phyloP scores from a whole-genome alignment of 202 grass and related monocot genomes.

The Panicum virgatum region DNA sequence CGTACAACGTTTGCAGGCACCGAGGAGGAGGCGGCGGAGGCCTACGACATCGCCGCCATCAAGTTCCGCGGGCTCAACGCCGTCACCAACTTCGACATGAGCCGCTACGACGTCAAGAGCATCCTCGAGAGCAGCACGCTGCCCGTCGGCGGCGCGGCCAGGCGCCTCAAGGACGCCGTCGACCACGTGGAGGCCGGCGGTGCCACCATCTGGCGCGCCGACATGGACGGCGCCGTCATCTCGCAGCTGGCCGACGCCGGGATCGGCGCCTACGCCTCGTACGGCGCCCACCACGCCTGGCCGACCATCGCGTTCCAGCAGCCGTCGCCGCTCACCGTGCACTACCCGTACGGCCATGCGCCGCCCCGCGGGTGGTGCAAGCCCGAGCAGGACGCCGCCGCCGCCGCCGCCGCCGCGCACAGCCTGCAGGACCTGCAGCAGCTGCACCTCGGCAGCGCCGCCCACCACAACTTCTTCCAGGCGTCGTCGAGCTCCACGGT shows the following conservation, averaged over 20 bases:
- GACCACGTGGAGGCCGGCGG: constrained; percentile 57
- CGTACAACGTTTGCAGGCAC: constrained; percentile 69
- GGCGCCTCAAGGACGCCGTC: constrained; percentile 73
- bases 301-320: constrained; percentile 76
- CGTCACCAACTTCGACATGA: constrained; percentile 98
- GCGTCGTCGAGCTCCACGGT: constrained; percentile 48
- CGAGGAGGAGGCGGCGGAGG: constrained; percentile 94
- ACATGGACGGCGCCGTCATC: constrained; percentile 46
- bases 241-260: constrained; percentile 49
- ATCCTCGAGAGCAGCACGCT: constrained; percentile 88
- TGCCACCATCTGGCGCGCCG: constrained; percentile 50
- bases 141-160: constrained; percentile 60
- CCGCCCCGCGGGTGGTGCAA: constrained; percentile 69
- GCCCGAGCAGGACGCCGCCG: constrained; percentile 65
- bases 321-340: constrained; percentile 62
- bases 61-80: constrained; percentile 94
- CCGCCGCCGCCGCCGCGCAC: constrained; percentile 41
- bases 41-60: constrained; percentile 95
- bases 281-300: constrained; percentile 72
- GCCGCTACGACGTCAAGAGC: constrained; percentile 86
- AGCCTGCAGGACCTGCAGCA: constrained; percentile 65
- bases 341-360: constrained; percentile 63
- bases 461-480: constrained; percentile 74
- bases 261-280: constrained; percentile 46
- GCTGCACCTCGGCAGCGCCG: constrained; percentile 59